Conservation (phyloP, 352 stramenopile genomes). For the Globisporangium perplexum region DNA sequence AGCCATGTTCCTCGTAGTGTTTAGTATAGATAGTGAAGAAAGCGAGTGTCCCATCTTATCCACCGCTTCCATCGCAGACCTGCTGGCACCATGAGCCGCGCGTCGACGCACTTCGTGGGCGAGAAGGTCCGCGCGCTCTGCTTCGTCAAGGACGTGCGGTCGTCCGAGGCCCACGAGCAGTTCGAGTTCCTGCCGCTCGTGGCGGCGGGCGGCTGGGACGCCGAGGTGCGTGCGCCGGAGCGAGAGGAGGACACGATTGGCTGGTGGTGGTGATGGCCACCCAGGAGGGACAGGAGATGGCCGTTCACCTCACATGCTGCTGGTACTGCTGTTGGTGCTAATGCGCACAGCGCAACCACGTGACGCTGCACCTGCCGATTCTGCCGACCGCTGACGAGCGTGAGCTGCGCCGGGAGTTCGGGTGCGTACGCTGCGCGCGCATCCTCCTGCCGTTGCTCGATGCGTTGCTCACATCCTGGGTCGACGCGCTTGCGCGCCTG, state of each 20-base stretch:
- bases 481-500: too few relatives aligned
- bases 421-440: slow-evolving; percentile 13
- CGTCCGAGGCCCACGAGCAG: slow-evolving; percentile 25
- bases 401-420: slow-evolving; percentile 40
- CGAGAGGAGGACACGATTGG: not conserved
- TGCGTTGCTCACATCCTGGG: not conserved
- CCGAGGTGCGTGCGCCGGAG: slow-evolving; percentile 22
- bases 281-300: too few relatives aligned
- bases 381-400: slow-evolving; percentile 35
- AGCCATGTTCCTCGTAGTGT: not conserved
- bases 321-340: not conserved
- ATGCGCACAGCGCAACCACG: slow-evolving; percentile 30
- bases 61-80: too few relatives aligned
- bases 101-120: slow-evolving; percentile 60
- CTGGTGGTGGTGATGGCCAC: not conserved
- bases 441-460: not conserved
- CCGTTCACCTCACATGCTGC: not conserved
- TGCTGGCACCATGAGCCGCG: slow-evolving; percentile 13
- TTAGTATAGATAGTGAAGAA: not conserved
- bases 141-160: slow-evolving; percentile 53
- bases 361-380: slow-evolving; percentile 48
- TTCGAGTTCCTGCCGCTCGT: slow-evolving; percentile 45
- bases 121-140: slow-evolving; percentile 58
- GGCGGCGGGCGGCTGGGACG: slow-evolving; percentile 52
- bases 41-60: not conserved